Conservation (phyloP, 2,329 filamentous ascomycete genomes). For the Cryphonectria carpinicola region DNA sequence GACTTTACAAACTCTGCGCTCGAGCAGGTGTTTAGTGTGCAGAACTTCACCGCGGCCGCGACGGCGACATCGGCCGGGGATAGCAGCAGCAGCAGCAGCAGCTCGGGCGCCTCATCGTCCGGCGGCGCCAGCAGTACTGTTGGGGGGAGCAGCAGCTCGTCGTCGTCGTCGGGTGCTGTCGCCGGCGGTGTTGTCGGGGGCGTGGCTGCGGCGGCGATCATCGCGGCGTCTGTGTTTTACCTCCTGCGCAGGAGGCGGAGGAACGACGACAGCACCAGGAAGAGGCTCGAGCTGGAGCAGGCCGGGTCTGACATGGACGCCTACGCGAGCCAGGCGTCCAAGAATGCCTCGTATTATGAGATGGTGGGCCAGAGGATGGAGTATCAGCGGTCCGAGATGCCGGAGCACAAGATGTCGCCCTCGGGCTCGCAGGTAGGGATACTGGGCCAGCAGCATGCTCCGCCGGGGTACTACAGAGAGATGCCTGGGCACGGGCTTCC, state of each 20-base stretch:
- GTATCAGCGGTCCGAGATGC: not conserved
- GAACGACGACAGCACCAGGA: not conserved
- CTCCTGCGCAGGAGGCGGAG: conserved; percentile 27
- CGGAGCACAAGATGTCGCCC: not conserved
- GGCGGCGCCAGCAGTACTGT: not conserved
- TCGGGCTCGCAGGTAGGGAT: not conserved
- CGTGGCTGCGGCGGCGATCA: conserved; percentile 22
- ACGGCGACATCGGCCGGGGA: not conserved
- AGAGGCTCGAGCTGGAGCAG: not conserved
- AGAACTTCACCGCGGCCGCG: conserved; percentile 10
- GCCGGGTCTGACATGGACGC: not conserved
- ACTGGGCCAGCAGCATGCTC: not conserved
- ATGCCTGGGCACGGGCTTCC: not conserved
- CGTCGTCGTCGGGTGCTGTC: conserved; percentile 29
- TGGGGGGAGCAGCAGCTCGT: not conserved
- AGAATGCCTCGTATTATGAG: not conserved
- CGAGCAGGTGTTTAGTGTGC: conserved; percentile 9
- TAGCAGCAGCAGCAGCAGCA: conserved; percentile 1
- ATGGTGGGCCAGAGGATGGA: conserved; percentile 3
- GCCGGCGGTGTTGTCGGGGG: conserved; percentile 32
- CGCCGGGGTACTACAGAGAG: not conserved
- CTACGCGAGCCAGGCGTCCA: not conserved
- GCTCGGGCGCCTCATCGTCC: not conserved
- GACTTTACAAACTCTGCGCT: conserved; percentile 16
- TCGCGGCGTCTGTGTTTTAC: conserved; percentile 34